Evolutionary conservation across 106 monocot species (phyloP), one percentile per base, ranked within the genome.

Genomic region (Acanthochlamys bracteata): DNA sequence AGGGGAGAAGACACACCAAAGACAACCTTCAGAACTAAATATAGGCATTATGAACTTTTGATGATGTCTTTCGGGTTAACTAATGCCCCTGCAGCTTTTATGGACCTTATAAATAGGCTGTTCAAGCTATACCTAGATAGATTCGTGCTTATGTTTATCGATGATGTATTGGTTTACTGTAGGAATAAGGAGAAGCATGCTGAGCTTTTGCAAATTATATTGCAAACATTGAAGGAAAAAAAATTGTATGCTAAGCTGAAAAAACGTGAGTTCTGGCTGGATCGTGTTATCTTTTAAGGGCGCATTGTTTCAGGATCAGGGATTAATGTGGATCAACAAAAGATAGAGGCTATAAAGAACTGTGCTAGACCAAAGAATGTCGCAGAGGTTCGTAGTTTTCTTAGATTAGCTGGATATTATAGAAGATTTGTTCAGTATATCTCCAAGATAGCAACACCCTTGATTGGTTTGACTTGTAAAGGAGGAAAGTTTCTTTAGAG

Each of bases 201-300:
- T 33, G 33, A 33, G 33, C 33, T 3, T 33, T 33, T 33, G 33
- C 33, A 6, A 6, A 33, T 33, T 33, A 6, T 33, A 33, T 33
- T 33, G 33, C 33, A 33, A 6, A 33, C 33, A 33, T 33, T 33
- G 33, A 33, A 33, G 6, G 33, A 33, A 6, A 33, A 33, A 33
- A 6, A 33, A 33, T 33, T 33, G 33, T 33, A 3, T 19, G 40
- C 55, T 12, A 55, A 41, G 33, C 10, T 55, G 3, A 3, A 15
- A 1, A 66, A 53, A 19, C 52, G 63, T 41, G 63, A 63, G 63
- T 63, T 63, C 41, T 63, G 63, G 40, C 4, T 41, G 41, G 0
- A 10, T 13, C 10, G 43, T 17, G 63, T 63, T 2, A 43, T 7
- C 1, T 63, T 63, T 22, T 22, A 20, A 20, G 39, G 63, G 1